Base-by-base conservation (phyloP, 2,329 filamentous ascomycete genomes). In the Capronia coronata region DNA sequence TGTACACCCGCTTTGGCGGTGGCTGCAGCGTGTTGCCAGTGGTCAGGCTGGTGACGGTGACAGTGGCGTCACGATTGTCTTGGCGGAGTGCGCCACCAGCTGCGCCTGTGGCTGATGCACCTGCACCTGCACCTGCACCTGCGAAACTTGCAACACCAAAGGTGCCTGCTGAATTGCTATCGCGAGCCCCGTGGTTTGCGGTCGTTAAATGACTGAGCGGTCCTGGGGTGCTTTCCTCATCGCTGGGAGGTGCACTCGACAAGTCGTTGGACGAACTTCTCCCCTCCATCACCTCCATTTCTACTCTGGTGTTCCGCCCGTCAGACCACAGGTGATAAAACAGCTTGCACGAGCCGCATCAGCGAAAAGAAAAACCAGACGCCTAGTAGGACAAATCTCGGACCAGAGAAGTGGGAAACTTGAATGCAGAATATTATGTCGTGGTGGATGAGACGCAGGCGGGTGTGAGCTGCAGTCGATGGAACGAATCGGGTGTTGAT, bases 21-120 rank as follows among this genome's bases (percentile, higher is more conserved):
- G 19, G 38, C 52, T 54, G 51, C 37, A 32, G n/a, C 50, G 47
- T 7, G 5, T 7, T 18, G 34, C 7, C 34, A 19, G 34, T 8
- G 34, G 14, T n/a, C n/a, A n/a, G n/a, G n/a, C n/a, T n/a, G n/a
- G n/a, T n/a, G n/a, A n/a, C n/a, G n/a, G n/a, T 37, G 16, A 16
- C 34, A 37, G 44, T 48, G 55, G 46, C 60, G 59, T 51, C 53
- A 50, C 21, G 64, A 62, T 44, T 59, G 61, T 59, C 63, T 67
- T 61, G 60, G 56, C 53, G 51, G 49, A 43, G 14, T 2, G 14
- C 14, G 13, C 34, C 34, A 48, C 49, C 7, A 32, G 49, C 56
- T 59, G 46, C 50, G 48, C 27, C 18, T 56, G 58, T 60, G 55
- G 55, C 57, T 57, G 44, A 41, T 55, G 51, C 38, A 35, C 38